These are phyloP conservation scores for Microcyclospora pomicola DNA, from an alignment of 2,329 filamentous ascomycete genomes.

Conservation along the genomic window DNA sequence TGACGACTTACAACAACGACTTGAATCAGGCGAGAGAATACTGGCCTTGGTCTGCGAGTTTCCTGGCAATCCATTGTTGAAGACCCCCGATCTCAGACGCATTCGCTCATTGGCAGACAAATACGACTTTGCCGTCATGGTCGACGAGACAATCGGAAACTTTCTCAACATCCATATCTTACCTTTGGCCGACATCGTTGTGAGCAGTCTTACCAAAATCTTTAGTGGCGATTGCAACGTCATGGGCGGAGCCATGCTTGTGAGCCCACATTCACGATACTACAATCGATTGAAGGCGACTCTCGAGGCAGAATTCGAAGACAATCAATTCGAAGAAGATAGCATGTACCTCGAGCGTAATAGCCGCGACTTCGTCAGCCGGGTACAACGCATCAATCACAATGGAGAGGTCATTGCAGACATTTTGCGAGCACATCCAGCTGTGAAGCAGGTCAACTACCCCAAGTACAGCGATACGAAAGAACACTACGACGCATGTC, in stretches of 20 bases:
- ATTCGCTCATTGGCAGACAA: conserved; percentile 66
- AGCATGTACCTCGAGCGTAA: conserved; percentile 91
- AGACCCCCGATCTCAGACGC: conserved; percentile 69
- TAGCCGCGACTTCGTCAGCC: conserved; percentile 74
- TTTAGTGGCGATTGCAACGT: conserved; percentile 97
- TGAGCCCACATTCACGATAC: conserved; percentile 54
- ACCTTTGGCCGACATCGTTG: conserved; percentile 76
- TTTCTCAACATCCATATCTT: conserved; percentile 93
- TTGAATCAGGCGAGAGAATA: conserved; percentile 60
- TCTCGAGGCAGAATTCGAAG: conserved; percentile 58
- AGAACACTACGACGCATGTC: conserved; percentile 64
- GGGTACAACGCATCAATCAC: conserved; percentile 70
- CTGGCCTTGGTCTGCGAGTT: conserved; percentile 89
- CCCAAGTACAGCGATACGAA: conserved; percentile 63
- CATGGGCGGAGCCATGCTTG: conserved; percentile 66
- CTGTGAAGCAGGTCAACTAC: conserved; percentile 72
- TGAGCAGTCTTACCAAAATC: conserved; percentile 90
- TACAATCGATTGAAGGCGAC: conserved; percentile 55
- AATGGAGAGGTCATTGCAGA: conserved; percentile 77
- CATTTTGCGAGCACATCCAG: conserved; percentile 46
- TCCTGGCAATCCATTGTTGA: conserved; percentile 79
- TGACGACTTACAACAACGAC: conserved; percentile 62
- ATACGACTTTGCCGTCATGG: conserved; percentile 77
- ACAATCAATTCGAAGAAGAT: conserved; percentile 91
- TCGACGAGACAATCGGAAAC: conserved; percentile 94